Base-by-base conservation (phyloP, 1,284 basidiomycete genomes). In the Cryptococcus maquisensis region DNA sequence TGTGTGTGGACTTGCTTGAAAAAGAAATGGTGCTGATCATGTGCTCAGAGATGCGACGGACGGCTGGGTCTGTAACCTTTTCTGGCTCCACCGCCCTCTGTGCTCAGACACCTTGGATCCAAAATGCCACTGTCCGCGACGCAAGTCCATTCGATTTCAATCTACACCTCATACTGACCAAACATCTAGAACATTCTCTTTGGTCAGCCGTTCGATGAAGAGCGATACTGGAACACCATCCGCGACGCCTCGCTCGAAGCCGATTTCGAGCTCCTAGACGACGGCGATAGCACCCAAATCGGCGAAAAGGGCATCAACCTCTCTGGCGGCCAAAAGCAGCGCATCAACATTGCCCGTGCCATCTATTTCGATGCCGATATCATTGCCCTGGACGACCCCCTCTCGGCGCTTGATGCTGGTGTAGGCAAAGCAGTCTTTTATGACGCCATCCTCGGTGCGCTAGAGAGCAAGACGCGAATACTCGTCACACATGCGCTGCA, bases 341-440 rank as follows among this genome's bases (percentile, higher is more conserved):
- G 91, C 7, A 76, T 81, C 64, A 76, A 74, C 60, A 72, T 92
- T 52, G 88, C 87, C 42, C 84, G 92, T 49, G 85, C 89, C 0
- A 85, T 94, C 56, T 96, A 95, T 77, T 88, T 83, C 65, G 79
- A 88, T 60, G 84, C 87, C 0, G 89, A 91, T 54, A 86, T 95
- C 56, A 85, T 90, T 64, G 86, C 93, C 26, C 86, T 91, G 57
- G 89, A 92, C 65, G 40, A 89, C 67, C 86, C 86, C 2, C 78
- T 88, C 4, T 87, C 85, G 47, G 87, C 86, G 81, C 84, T 86
- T 44, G 85, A 86, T 64, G 84, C 85, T 1, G 84, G 86, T 63
- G 85, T 86, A 47, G 86, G 86, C 6, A 83, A 84, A 62, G 78
- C 82, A 3, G 77, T 89, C 6, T 87, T 88, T 68, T 79, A 83